Conservation (phyloP, 345 rosid species). For the Lepidium sativum region DNA sequence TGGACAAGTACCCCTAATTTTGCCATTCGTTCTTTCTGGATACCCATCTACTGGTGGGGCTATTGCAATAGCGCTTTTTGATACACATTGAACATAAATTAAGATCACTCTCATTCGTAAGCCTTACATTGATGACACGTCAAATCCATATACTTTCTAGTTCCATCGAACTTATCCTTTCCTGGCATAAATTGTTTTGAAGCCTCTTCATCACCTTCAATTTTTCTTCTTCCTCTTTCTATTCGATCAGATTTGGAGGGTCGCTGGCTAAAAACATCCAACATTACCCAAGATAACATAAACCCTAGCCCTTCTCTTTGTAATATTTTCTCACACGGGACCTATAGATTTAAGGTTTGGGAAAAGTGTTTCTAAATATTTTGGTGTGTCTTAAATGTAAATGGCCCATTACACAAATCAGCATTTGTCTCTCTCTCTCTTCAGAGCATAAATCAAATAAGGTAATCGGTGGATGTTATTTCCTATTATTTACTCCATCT, state of each 20-base stretch:
- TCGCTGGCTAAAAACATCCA: background rate
- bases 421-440: no score
- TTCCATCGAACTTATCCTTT: slow-evolving; percentile 9
- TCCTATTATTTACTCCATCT: background rate
- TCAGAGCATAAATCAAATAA: no score
- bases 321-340: no score
- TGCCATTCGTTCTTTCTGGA: slow-evolving; percentile 10
- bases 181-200: background rate
- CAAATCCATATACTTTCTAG: background rate
- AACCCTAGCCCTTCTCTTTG: no score
- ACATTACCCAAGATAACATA: no score
- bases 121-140: slow-evolving; percentile 26
- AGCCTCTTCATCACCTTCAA: background rate
- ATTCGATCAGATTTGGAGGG: background rate
- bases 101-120: background rate
- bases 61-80: slow-evolving; percentile 12
- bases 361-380: no score
- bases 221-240: background rate
- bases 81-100: slow-evolving; percentile 10
- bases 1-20: slow-evolving; percentile 12
- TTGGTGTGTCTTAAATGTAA: no score
- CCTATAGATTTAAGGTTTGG: no score
- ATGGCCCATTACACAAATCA: no score
- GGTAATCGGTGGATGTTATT: no score
- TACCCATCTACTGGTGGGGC: slow-evolving; percentile 24